phyloP scores from a whole-genome alignment of 495 filamentous ascomycete species.

The Annulohypoxylon nitens region DNA sequence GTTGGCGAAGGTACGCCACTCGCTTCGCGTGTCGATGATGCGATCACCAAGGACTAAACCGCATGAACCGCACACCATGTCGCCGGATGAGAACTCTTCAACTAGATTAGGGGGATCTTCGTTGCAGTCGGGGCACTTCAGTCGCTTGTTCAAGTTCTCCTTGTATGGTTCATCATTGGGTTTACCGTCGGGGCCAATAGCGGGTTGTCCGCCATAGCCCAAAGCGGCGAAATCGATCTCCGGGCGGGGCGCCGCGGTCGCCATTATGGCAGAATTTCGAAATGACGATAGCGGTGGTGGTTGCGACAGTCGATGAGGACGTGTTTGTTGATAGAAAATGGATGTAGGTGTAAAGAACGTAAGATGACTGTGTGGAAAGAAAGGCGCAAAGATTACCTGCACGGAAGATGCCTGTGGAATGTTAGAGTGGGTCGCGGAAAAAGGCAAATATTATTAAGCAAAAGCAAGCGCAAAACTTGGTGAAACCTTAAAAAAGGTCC shows the following conservation, averaged over 20 bases:
- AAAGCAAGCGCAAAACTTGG: not conserved
- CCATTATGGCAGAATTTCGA: constrained; percentile 33
- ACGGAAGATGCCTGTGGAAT: constrained; percentile 41
- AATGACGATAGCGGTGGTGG: not conserved
- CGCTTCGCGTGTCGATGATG: constrained; percentile 93
- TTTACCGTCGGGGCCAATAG: not conserved
- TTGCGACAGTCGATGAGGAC: not conserved
- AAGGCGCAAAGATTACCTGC: constrained; percentile 15
- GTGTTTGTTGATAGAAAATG: not conserved
- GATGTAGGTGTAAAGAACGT: not conserved
- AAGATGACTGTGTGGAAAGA: constrained; percentile 9
- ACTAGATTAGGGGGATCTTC: constrained; percentile 91
- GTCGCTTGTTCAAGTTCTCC: constrained; percentile 81
- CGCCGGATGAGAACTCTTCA: constrained; percentile 91
- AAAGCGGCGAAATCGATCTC: constrained; percentile 35
- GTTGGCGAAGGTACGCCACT: constrained; percentile 99
- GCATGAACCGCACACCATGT: constrained; percentile 92
- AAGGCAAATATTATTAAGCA: constrained; percentile 7
- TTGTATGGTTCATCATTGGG: constrained; percentile 48
- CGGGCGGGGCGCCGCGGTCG: constrained; percentile 27
- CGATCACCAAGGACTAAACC: constrained; percentile 92
- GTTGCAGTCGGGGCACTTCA: constrained; percentile 91
- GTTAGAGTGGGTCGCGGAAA: constrained; percentile 30
- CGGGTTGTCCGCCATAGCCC: not conserved
- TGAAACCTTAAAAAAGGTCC: not conserved